phyloP scores from a whole-genome alignment of 768 basidiomycete species.

The Kwoniella sp. region DNA sequence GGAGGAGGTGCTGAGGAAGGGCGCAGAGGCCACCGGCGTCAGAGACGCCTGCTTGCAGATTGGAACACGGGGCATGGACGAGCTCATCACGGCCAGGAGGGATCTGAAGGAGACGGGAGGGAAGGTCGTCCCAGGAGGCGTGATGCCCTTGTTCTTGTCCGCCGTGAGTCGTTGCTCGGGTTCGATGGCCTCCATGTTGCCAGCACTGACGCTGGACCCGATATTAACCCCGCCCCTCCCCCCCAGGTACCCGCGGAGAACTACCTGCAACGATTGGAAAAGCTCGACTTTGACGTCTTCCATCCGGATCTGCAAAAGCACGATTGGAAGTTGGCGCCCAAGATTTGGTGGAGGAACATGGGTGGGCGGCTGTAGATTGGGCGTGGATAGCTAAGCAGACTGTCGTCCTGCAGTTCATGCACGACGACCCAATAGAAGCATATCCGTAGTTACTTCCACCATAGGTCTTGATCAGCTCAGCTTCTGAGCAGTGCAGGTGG shows the following conservation, averaged over 20 bases:
- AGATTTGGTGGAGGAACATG: slow-evolving; percentile 41
- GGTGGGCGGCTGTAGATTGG: slow-evolving; percentile 33
- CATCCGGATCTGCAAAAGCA: slow-evolving; percentile 42
- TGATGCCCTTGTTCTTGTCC: slow-evolving; percentile 43
- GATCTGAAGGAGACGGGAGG: slow-evolving; percentile 39
- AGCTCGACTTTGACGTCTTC: slow-evolving; percentile 47
- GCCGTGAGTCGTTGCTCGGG: slow-evolving; percentile 36
- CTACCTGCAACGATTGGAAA: slow-evolving; percentile 46
- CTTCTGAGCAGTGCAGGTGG: no score
- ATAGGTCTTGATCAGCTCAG: neutral
- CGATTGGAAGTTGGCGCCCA: slow-evolving; percentile 47
- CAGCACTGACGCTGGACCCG: neutral
- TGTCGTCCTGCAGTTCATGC: no score
- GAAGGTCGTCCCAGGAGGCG: slow-evolving; percentile 34
- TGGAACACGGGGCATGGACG: slow-evolving; percentile 50
- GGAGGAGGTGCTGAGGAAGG: slow-evolving; percentile 54
- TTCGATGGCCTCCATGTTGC: neutral
- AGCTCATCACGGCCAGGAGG: slow-evolving; percentile 48
- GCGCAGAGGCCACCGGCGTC: slow-evolving; percentile 52
- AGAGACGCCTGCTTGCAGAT: slow-evolving; percentile 43
- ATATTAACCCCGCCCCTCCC: no score
- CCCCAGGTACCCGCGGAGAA: slow-evolving; percentile 45
- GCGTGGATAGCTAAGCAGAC: no score
- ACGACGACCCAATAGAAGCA: no score
- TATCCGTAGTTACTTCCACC: neutral